Evolutionary conservation across 1,284 basidiomycete genomes (phyloP), one percentile per base, ranked within the genome.

Genomic region (Ustilago loliicola): DNA sequence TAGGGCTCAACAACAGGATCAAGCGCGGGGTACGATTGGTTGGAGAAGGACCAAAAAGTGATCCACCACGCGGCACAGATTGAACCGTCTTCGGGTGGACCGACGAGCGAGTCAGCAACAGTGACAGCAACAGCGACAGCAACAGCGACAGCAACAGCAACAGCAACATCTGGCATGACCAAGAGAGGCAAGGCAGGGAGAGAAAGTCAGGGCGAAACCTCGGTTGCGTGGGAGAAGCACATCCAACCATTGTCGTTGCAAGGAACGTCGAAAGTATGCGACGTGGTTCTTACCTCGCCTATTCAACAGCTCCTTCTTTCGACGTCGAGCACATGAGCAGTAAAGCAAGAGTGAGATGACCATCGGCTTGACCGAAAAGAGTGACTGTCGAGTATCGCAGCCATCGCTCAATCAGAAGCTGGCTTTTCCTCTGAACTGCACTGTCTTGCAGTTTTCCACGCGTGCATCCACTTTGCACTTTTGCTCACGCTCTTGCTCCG

Each of bases 1-100:
- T 19, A 63, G 61, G 61, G 53, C 61, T 56, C 53, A 52, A 11
- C 19, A 25, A 4, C 30, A 25, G 13, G 51, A 15, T 32, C 36
- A 64, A 52, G 30, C 48, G 55, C 62, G 47, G 48, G 62, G 47
- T 53, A 45, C 59, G 59, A 61, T 61, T 61, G 38, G 50, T 38
- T 29, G 45, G 32, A n/a, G 30, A 34, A 9, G 1, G 2, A 23
- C 17, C 19, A 47, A 17, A n/a, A 23, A 23, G n/a, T 23, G 27
- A 29, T 25, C 21, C n/a, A 32, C 13, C 6, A 23, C 10, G 50
- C 27, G 27, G 50, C 27, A 17, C 15, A 27, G 6, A 52, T 19
- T 1, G 27, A 13, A 30, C 48, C 11, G 23, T 50, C 21, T 4
- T 30, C 50, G 50, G 50, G 30, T 40, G 36, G 21, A 17, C 55